phyloP scores from a whole-genome alignment of 2,329 filamentous ascomycete genomes.

The Malbranchea zuffiana region DNA sequence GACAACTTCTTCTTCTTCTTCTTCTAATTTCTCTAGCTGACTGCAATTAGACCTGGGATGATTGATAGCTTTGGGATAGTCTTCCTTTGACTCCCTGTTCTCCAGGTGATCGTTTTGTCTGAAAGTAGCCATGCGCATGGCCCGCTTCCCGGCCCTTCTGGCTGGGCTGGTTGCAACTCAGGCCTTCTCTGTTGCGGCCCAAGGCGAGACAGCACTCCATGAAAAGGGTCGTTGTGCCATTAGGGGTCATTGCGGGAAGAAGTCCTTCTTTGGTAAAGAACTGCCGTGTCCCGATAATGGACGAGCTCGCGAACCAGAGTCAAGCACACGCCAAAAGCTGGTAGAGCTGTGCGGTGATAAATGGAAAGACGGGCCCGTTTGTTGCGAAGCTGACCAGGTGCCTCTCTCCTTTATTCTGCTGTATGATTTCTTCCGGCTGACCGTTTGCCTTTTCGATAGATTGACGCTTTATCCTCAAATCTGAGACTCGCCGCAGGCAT shows the following conservation, averaged over 20 bases:
- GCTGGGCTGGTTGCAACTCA: slow-evolving; percentile 10
- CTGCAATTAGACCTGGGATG: too few species aligned
- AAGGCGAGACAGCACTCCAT: slow-evolving; percentile 46
- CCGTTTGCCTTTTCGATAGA: slow-evolving; percentile 41
- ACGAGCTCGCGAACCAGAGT: slow-evolving; percentile 61
- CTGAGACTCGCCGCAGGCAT: slow-evolving; percentile 78
- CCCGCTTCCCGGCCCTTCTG: too few species aligned
- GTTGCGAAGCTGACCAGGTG: slow-evolving; percentile 70
- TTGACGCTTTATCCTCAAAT: slow-evolving; percentile 70
- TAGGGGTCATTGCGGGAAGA: slow-evolving; percentile 80
- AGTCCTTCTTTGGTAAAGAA: slow-evolving; percentile 78
- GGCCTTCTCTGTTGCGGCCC: slow-evolving; percentile 5
- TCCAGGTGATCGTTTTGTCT: too few species aligned
- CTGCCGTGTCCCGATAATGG: slow-evolving; percentile 90
- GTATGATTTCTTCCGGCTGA: neutral
- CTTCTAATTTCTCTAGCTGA: too few species aligned
- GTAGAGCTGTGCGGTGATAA: slow-evolving; percentile 76
- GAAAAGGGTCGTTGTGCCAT: slow-evolving; percentile 84
- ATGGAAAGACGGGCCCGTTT: slow-evolving; percentile 75
- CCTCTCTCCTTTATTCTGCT: slow-evolving; percentile 23
- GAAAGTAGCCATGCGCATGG: too few species aligned
- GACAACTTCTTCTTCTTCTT: too few species aligned
- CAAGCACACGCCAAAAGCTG: slow-evolving; percentile 62
- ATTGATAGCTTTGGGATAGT: too few species aligned
- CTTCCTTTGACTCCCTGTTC: too few species aligned